Percentiles rank a stretch among this genome's conserved stretches.
These are phyloP conservation scores for Wickerhamiella kazuoi DNA, from an alignment of 805 yeast species.

Conservation along the genomic window DNA sequence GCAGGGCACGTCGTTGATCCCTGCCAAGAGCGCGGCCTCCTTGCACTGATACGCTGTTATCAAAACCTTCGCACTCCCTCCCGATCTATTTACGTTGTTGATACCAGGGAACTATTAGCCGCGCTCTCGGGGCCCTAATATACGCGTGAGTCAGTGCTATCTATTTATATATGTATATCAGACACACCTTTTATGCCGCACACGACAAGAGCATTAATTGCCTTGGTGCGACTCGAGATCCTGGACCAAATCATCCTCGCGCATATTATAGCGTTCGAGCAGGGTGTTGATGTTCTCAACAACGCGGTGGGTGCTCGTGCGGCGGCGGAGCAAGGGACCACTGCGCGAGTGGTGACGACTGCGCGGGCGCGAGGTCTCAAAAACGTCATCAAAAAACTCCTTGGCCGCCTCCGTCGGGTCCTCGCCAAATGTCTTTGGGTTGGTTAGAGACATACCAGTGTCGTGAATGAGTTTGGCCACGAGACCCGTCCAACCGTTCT, in stretches of 20 bases:
- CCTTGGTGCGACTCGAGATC: slow-evolving; percentile 6
- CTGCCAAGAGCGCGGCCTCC: no score
- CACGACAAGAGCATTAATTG: not conserved
- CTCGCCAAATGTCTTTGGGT: slow-evolving; percentile 15
- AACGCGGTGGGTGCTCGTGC: slow-evolving; percentile 9
- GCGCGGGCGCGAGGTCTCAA: slow-evolving; percentile 7
- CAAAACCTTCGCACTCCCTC: no score
- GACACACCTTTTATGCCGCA: no score
- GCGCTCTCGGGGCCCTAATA: no score
- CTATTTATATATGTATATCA: not conserved
- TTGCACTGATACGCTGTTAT: no score
- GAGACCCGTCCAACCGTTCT: slow-evolving; percentile 91
- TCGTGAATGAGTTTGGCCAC: slow-evolving; percentile 82
- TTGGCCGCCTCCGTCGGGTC: slow-evolving; percentile 21
- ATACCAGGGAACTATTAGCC: no score
- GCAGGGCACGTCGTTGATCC: no score
- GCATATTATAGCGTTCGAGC: slow-evolving; percentile 10
- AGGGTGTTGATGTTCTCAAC: slow-evolving; percentile 12
- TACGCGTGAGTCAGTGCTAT: no score
- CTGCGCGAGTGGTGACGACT: slow-evolving; percentile 8
- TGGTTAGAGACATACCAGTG: slow-evolving; percentile 52
- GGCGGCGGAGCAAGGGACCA: slow-evolving; percentile 11
- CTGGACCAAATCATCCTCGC: slow-evolving; percentile 11
- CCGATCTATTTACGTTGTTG: no score
- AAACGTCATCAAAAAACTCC: slow-evolving; percentile 22